Conservation (phyloP, 768 basidiomycete genomes). For the Tylopilus rubrobrunneus region DNA sequence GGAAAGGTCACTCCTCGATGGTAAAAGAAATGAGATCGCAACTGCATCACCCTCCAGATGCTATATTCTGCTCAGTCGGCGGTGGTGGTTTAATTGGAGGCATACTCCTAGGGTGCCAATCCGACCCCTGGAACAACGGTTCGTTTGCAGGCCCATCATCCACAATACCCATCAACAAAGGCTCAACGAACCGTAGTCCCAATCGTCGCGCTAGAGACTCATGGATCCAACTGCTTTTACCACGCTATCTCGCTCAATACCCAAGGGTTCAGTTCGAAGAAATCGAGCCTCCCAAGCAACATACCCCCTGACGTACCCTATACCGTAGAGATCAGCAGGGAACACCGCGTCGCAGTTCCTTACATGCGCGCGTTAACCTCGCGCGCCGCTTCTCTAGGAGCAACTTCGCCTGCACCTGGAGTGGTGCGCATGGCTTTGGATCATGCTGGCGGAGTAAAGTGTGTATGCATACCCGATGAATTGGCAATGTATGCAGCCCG, state of each 20-base stretch:
- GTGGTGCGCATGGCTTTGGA: conserved; percentile 65
- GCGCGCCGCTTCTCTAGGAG: conserved; percentile 67
- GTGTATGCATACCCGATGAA: conserved; percentile 63
- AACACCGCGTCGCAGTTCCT: conserved; percentile 50
- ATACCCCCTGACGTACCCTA: conserved; percentile 29
- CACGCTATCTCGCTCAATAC: conserved; percentile 62
- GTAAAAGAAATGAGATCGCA: conserved; percentile 59
- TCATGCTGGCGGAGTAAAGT: conserved; percentile 51
- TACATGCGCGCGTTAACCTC: conserved; percentile 57
- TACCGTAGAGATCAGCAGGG: conserved; percentile 41
- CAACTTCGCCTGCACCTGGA: conserved; percentile 56
- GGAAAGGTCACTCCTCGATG: conserved; percentile 79
- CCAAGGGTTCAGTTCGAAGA: conserved; percentile 28
- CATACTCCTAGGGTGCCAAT: conserved; percentile 61
- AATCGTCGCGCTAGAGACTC: conserved; percentile 64
- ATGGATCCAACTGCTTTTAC: conserved; percentile 72
- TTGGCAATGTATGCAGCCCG: conserved; percentile 59
- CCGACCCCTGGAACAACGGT: conserved; percentile 70
- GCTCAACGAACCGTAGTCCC: conserved; percentile 43
- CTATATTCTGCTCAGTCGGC: conserved; percentile 76
- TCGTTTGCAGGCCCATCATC: conserved; percentile 13
- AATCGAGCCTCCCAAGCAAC: conserved; percentile 31
- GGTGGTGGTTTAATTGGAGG: conserved; percentile 73
- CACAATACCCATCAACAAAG: background rate
- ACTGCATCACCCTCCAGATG: conserved; percentile 54